phyloP scores from a whole-genome alignment of 768 basidiomycete genomes.

The Clavulina sp. region DNA sequence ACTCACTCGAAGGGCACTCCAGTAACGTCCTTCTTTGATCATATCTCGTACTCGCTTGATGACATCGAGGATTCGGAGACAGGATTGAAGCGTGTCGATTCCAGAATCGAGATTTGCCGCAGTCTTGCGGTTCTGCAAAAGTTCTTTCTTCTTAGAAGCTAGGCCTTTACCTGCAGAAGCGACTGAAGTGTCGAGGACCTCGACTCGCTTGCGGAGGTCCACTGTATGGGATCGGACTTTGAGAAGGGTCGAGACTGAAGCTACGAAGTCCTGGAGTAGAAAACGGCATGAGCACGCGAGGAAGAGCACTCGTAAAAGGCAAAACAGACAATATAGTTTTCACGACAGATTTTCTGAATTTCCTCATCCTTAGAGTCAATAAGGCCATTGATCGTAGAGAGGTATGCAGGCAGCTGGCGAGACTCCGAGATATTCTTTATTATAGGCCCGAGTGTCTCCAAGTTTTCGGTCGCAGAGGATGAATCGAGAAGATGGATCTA shows the following conservation, averaged over 20 bases:
- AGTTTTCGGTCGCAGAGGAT: conserved; percentile 79
- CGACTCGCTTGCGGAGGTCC: conserved; percentile 80
- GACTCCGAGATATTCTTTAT: conserved; percentile 85
- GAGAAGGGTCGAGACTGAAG: conserved; percentile 90
- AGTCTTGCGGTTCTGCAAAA: conserved; percentile 83
- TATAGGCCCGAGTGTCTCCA: conserved; percentile 87
- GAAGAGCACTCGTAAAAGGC: not conserved
- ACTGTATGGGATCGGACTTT: conserved; percentile 93
- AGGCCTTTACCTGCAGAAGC: conserved; percentile 73
- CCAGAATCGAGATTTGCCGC: conserved; percentile 91
- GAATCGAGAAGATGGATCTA: conserved; percentile 81
- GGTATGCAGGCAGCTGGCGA: conserved; percentile 75
- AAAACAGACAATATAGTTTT: conserved; percentile 57
- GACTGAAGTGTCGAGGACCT: conserved; percentile 74
- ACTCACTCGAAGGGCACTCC: conserved; percentile 88
- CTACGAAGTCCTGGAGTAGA: conserved; percentile 63
- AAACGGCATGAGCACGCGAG: not conserved
- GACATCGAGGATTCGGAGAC: conserved; percentile 80
- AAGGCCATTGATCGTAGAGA: conserved; percentile 70
- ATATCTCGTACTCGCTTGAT: conserved; percentile 84
- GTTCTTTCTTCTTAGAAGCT: conserved; percentile 81
- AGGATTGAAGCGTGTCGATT: conserved; percentile 88
- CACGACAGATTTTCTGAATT: conserved; percentile 88
- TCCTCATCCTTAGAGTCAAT: conserved; percentile 89
- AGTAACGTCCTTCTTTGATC: conserved; percentile 86